These are phyloP conservation scores for Penicillium sp. DNA, from an alignment of 2,329 filamentous ascomycete genomes.

Conservation along the genomic window DNA sequence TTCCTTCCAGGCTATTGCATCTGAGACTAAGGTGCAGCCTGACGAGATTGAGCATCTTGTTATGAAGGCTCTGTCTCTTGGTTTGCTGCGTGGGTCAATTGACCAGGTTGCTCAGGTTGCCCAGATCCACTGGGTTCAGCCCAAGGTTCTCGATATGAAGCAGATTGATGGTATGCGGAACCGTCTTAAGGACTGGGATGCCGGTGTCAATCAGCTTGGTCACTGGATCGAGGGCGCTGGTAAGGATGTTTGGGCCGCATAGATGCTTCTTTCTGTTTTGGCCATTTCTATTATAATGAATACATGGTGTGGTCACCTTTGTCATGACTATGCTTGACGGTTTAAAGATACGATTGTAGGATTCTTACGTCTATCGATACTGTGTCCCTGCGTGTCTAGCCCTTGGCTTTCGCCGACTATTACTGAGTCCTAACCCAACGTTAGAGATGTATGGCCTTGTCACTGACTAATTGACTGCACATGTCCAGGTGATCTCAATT, in stretches of 20 bases:
- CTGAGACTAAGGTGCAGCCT: slow-evolving; percentile 87
- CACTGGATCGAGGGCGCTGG: slow-evolving; percentile 96
- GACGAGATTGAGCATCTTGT: slow-evolving; percentile 97
- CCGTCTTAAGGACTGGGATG: slow-evolving; percentile 90
- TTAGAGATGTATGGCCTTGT: too few relatives aligned
- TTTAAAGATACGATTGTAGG: neutral
- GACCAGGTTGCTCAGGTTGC: slow-evolving; percentile 95
- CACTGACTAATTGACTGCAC: too few relatives aligned
- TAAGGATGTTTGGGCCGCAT: slow-evolving; percentile 94
- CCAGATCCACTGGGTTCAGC: slow-evolving; percentile 97
- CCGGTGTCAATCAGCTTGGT: slow-evolving; percentile 90
- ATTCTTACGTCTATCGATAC: neutral
- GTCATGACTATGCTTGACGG: neutral
- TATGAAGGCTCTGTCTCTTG: slow-evolving; percentile 98
- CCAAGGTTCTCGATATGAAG: slow-evolving; percentile 92
- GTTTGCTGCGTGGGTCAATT: slow-evolving; percentile 85
- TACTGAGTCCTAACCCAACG: too few relatives aligned
- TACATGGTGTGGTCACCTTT: slow-evolving; percentile 11
- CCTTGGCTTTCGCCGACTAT: too few relatives aligned
- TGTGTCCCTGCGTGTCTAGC: too few relatives aligned
- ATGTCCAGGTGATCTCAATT: too few relatives aligned
- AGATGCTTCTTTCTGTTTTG: slow-evolving; percentile 28
- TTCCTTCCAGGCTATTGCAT: slow-evolving; percentile 83
- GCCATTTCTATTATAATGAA: slow-evolving; percentile 26
- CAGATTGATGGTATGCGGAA: slow-evolving; percentile 92